Conservation (phyloP, 495 filamentous ascomycete species). For the Penicillium longicatenatum region DNA sequence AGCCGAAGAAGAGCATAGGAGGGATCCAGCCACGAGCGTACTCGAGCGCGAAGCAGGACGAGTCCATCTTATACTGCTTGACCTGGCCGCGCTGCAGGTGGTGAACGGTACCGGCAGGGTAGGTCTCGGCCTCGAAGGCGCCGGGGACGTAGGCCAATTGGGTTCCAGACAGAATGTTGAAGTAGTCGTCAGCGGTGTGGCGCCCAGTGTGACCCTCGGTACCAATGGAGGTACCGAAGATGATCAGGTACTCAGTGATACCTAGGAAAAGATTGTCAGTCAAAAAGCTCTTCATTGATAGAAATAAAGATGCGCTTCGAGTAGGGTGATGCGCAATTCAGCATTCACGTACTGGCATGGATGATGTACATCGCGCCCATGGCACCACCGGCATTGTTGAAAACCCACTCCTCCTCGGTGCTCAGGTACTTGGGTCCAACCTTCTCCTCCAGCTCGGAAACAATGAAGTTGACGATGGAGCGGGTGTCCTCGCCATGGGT, state of each 20-base stretch:
- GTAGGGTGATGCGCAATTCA: not conserved
- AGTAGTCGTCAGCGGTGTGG: conserved; percentile 90
- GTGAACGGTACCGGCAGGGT: conserved; percentile 75
- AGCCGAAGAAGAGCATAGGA: conserved; percentile 86
- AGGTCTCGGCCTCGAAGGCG: conserved; percentile 69
- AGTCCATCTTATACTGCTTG: conserved; percentile 85
- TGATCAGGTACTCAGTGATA: conserved; percentile 79
- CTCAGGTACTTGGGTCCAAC: conserved; percentile 42
- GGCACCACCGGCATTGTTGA: conserved; percentile 75
- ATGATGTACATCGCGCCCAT: conserved; percentile 92
- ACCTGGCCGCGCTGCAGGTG: conserved; percentile 72
- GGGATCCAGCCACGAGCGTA: conserved; percentile 90
- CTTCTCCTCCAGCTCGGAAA: conserved; percentile 42
- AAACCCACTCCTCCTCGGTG: conserved; percentile 51
- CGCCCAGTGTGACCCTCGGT: conserved; percentile 86
- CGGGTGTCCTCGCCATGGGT: conserved; percentile 71
- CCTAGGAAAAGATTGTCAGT: conserved; percentile 29
- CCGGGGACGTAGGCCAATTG: conserved; percentile 74
- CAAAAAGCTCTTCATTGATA: not conserved
- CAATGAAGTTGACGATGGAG: conserved; percentile 67
- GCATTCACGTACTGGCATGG: conserved; percentile 64
- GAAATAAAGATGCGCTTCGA: not conserved
- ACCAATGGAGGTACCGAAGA: conserved; percentile 81
- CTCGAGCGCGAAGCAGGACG: conserved; percentile 81
- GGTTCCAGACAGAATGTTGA: conserved; percentile 79